Percentiles rank a stretch among this genome's conserved stretches.
Evolutionary conservation across 164 flowering plant species (phyloP).

Genomic region (Protea cynaroides): DNA sequence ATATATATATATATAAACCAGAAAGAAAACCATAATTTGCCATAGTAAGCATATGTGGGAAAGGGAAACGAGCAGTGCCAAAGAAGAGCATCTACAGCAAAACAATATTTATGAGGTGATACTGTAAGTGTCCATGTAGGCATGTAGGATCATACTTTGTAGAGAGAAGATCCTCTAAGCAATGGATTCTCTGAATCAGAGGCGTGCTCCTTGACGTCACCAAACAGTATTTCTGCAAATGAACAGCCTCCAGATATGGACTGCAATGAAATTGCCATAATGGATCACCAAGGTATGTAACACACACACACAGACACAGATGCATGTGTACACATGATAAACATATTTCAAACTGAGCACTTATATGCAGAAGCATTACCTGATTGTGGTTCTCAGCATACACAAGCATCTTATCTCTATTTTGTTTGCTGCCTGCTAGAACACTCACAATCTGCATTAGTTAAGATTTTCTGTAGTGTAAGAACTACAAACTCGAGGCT

Average conservation of each 20-base stretch:
- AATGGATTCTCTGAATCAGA: slow-evolving; percentile 29
- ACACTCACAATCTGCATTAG: slow-evolving; percentile 61
- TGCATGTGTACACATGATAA: no score
- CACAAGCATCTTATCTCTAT: slow-evolving; percentile 67
- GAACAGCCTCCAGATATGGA: slow-evolving; percentile 94
- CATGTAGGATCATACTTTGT: slow-evolving; percentile 83
- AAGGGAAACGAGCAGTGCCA: no score
- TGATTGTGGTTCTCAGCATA: slow-evolving; percentile 97
- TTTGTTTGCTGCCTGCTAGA: slow-evolving; percentile 42
- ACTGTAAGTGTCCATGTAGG: no score
- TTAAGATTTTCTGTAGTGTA: not conserved
- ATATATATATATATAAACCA: no score
- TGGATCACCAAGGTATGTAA: slow-evolving; percentile 2
- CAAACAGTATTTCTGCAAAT: slow-evolving; percentile 84
- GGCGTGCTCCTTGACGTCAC: slow-evolving; percentile 33
- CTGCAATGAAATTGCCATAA: slow-evolving; percentile 30
- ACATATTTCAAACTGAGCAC: no score
- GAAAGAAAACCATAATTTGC: no score
- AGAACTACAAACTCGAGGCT: not conserved
- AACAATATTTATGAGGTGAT: no score
- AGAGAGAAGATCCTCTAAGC: slow-evolving; percentile 67
- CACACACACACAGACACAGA: not conserved
- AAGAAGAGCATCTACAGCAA: no score
- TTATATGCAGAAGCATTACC: slow-evolving; percentile 27
- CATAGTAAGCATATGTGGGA: no score